Conservation (phyloP, 1,284 basidiomycete species). For the Anthracocystis panici-leucophaei region DNA sequence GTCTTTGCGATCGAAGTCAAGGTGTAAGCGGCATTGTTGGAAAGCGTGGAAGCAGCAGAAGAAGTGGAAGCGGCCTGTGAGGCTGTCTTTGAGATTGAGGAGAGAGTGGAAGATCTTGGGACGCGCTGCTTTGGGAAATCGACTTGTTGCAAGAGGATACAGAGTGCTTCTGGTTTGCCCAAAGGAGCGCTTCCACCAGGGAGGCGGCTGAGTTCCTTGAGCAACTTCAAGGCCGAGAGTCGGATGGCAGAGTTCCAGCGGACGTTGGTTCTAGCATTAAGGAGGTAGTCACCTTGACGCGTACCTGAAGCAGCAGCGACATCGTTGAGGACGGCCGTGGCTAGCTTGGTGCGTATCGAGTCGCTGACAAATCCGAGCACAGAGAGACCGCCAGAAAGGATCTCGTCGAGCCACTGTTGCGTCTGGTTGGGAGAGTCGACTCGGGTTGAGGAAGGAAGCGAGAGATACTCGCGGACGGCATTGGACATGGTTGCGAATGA, state of each 20-base stretch:
- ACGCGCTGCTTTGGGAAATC: conserved; percentile 46
- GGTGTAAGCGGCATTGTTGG: conserved; percentile 17
- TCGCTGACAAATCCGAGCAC: conserved; percentile 35
- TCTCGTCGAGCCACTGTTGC: conserved; percentile 33
- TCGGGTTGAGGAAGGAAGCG: conserved; percentile 27
- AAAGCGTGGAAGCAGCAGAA: conserved; percentile 2
- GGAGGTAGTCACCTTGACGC: conserved; percentile 33
- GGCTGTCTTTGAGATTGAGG: conserved; percentile 8
- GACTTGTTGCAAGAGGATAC: conserved; percentile 47
- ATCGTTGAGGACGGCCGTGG: conserved; percentile 37
- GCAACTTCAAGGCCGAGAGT: conserved; percentile 42
- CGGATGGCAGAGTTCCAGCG: conserved; percentile 36
- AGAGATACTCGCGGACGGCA: conserved; percentile 41
- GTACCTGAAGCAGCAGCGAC: conserved; percentile 35
- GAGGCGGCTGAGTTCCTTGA: conserved; percentile 58
- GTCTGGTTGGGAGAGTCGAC: conserved; percentile 30
- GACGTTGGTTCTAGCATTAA: conserved; percentile 27
- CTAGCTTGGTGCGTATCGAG: conserved; percentile 44
- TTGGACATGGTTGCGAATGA: conserved; percentile 27
- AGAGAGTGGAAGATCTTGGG: conserved; percentile 4
- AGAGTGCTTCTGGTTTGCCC: conserved; percentile 30
- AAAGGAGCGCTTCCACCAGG: conserved; percentile 53
- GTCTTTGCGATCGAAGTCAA: conserved; percentile 31
- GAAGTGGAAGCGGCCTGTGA: conserved; percentile 1
- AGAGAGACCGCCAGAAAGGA: conserved; percentile 24